Conservation (phyloP, 202 grass and related monocot genomes). For the Sporobolus alterniflorus region DNA sequence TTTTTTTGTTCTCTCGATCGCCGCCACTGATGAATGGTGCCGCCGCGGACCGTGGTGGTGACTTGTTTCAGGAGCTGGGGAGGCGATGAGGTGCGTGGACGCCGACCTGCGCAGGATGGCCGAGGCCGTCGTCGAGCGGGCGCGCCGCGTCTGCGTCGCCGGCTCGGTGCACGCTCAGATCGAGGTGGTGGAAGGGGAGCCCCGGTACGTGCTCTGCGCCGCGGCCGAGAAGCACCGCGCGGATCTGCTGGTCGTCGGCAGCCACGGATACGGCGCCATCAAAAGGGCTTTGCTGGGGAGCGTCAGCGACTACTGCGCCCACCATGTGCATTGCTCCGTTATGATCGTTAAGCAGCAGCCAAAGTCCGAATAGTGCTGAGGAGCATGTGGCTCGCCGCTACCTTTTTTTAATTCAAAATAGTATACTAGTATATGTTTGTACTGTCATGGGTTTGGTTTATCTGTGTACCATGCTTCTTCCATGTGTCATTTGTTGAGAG, state of each 20-base stretch:
- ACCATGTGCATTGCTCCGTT: constrained; percentile 61
- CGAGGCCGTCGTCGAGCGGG: constrained; percentile 48
- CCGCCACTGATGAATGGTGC: too few relatives aligned
- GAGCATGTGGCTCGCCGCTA: too few relatives aligned
- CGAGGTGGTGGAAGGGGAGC: constrained; percentile 71
- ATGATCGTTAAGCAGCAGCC: constrained; percentile 71
- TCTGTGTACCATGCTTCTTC: too few relatives aligned
- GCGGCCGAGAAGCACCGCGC: constrained; percentile 69
- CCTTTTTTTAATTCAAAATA: too few relatives aligned
- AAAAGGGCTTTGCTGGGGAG: constrained; percentile 62
- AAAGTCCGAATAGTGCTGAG: constrained; percentile 5
- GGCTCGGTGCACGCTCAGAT: constrained; percentile 50
- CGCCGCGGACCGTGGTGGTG: too few relatives aligned
- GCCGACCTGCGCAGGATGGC: constrained; percentile 54
- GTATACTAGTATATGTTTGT: too few relatives aligned
- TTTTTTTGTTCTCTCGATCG: too few relatives aligned
- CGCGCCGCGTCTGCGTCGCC: constrained; percentile 51
- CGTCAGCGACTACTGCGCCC: constrained; percentile 76
- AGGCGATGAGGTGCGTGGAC: constrained; percentile 60
- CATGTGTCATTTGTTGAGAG: too few relatives aligned
- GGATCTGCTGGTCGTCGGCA: constrained; percentile 68
- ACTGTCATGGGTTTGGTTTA: too few relatives aligned
- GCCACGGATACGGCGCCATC: constrained; percentile 75
- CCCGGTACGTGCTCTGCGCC: constrained; percentile 54
- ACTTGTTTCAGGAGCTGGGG: constrained; percentile 46